phyloP scores from a whole-genome alignment of 1,284 basidiomycete genomes.

The Cystobasidiaceae sp. region DNA sequence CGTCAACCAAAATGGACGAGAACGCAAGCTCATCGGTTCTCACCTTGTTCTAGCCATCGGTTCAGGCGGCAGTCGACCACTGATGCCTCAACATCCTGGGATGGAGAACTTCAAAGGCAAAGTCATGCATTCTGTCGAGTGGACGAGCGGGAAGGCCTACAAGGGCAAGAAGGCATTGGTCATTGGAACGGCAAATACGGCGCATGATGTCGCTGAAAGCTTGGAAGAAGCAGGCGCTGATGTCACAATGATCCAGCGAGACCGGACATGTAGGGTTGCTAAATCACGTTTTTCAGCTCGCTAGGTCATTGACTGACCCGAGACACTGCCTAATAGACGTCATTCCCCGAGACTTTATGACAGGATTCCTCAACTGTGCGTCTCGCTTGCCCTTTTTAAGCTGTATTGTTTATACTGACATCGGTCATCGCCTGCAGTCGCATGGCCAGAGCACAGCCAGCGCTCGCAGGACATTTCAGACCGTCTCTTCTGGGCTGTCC shows the following conservation, averaged over 20 bases:
- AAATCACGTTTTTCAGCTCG: background rate
- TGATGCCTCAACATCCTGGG: constrained; percentile 13
- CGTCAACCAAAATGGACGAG: background rate
- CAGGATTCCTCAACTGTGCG: background rate
- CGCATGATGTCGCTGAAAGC: constrained; percentile 10
- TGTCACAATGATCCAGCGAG: constrained; percentile 17
- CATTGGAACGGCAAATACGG: constrained; percentile 18
- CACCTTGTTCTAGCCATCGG: constrained; percentile 14
- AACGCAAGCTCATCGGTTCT: background rate
- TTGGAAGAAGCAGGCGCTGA: constrained; percentile 1
- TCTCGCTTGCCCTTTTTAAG: background rate
- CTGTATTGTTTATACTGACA: background rate
- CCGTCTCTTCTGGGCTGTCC: constrained; percentile 5
- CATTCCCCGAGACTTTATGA: constrained; percentile 6
- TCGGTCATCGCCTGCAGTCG: background rate
- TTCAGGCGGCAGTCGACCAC: constrained; percentile 4
- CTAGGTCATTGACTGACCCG: background rate
- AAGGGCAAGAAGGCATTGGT: constrained; percentile 17
- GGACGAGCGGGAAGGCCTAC: background rate
- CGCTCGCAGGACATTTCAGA: constrained; percentile 9
- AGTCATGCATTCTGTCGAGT: constrained; percentile 17
- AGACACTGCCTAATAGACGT: background rate
- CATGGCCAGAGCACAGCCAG: constrained; percentile 1
- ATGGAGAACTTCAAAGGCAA: constrained; percentile 17
- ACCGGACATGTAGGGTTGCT: background rate